A percentile compares a stretch with the other conserved stretches of the same genome.
Evolutionary conservation across 768 basidiomycete species (phyloP).

Genomic region (Cystofilobasidium capitatum): DNA sequence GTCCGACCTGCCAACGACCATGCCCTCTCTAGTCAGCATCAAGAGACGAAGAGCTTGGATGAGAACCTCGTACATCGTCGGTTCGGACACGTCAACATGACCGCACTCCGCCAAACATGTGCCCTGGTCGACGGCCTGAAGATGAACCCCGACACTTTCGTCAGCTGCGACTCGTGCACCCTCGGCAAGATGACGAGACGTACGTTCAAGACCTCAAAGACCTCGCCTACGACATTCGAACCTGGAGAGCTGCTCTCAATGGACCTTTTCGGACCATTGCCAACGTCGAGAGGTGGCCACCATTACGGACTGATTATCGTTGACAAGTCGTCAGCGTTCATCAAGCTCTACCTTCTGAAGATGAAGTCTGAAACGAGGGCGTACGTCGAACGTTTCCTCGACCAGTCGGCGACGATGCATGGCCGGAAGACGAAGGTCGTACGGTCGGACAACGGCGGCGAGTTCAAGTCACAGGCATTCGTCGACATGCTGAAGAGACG

Average conservation of each 20-base stretch:
- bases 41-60: no score
- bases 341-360: conserved; percentile 1
- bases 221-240: neutral
- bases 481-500: no score
- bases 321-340: neutral
- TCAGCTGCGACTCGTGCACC: neutral
- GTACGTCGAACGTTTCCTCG: neutral
- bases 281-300: neutral
- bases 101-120: no score
- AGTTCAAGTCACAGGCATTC: no score
- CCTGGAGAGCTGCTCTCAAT: neutral
- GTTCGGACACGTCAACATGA: no score
- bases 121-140: no score
- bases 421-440: no score
- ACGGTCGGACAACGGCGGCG: no score
- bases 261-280: neutral
- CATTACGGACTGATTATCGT: neutral
- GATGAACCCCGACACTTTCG: neutral
- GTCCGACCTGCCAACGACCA: no score
- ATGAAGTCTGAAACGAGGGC: neutral
- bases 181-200: neutral
- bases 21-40: no score
- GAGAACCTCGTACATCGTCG: no score
- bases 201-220: neutral
- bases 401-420: no score